Conservation (phyloP, 805 yeast species). For the Candida germanica region DNA sequence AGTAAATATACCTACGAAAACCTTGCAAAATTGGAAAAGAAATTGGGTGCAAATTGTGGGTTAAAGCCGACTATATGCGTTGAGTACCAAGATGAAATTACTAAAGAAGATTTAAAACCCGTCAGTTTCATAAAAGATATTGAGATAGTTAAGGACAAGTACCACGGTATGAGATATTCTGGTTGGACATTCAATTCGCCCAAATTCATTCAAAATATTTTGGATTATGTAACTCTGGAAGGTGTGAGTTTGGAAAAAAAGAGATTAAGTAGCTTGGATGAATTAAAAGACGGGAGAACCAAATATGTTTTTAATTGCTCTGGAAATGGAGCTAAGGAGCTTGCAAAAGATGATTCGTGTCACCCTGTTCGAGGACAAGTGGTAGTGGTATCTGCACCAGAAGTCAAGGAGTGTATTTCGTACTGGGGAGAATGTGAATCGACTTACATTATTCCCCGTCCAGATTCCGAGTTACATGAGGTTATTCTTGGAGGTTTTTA, state of each 20-base stretch:
- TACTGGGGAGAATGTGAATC: conserved; percentile 56
- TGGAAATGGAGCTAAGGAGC: conserved; percentile 62
- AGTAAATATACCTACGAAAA: conserved; percentile 58
- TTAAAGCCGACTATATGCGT: conserved; percentile 3
- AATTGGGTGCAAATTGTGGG: conserved; percentile 43
- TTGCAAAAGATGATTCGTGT: conserved; percentile 58
- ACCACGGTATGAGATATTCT: background rate
- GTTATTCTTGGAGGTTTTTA: conserved; percentile 75
- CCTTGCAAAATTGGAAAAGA: conserved; percentile 32
- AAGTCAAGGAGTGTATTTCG: conserved; percentile 53
- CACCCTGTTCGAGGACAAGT: conserved; percentile 83
- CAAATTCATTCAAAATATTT: background rate
- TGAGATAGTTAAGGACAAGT: background rate
- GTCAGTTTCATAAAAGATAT: conserved; percentile 25
- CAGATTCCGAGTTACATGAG: conserved; percentile 55
- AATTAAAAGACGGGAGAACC: conserved; percentile 16
- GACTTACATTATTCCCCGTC: conserved; percentile 72
- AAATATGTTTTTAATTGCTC: conserved; percentile 68
- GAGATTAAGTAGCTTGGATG: background rate
- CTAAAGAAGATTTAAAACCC: background rate
- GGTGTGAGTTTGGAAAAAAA: conserved; percentile 1
- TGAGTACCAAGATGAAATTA: conserved; percentile 1
- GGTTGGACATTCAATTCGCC: conserved; percentile 2
- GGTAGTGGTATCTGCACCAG: conserved; percentile 68
- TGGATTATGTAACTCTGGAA: background rate